Evolutionary conservation across 495 filamentous ascomycete genomes (phyloP).

Genomic region (Collariella sp.): DNA sequence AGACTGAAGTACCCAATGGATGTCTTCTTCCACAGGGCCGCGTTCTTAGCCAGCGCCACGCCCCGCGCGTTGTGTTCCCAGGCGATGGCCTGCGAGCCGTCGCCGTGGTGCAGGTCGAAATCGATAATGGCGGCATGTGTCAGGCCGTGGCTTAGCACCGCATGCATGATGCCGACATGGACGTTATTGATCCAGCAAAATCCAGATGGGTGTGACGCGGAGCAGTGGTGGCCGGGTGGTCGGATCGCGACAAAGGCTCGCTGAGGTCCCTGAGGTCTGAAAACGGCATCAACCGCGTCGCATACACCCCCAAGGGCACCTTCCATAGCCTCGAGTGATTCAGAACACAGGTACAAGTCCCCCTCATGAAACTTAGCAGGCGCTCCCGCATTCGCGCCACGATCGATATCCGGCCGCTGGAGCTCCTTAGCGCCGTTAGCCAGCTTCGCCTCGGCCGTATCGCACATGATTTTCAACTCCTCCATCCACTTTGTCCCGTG

Average conservation of each 20-base stretch:
- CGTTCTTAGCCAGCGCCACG: constrained; percentile 50
- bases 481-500: constrained; percentile 88
- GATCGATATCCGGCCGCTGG: constrained; percentile 46
- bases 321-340: constrained; percentile 79
- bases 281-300: constrained; percentile 83
- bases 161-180: constrained; percentile 90
- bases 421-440: constrained; percentile 69
- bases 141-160: constrained; percentile 66
- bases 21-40: constrained; percentile 63
- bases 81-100: constrained; percentile 86
- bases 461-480: constrained; percentile 77
- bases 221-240: constrained; percentile 92
- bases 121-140: constrained; percentile 95
- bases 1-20: constrained; percentile 91
- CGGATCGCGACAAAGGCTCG: constrained; percentile 75
- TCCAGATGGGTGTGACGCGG: constrained; percentile 74
- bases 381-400: constrained; percentile 38
- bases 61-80: constrained; percentile 73
- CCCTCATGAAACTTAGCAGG: constrained; percentile 60
- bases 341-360: constrained; percentile 80
- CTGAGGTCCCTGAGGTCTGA: constrained; percentile 49
- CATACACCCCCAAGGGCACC: constrained; percentile 83
- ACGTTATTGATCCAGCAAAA: constrained; percentile 99
- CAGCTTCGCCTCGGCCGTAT: constrained; percentile 63
- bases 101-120: constrained; percentile 94